Evolutionary conservation across 441 rosid species (phyloP).

Genomic region (Populus hybrid): DNA sequence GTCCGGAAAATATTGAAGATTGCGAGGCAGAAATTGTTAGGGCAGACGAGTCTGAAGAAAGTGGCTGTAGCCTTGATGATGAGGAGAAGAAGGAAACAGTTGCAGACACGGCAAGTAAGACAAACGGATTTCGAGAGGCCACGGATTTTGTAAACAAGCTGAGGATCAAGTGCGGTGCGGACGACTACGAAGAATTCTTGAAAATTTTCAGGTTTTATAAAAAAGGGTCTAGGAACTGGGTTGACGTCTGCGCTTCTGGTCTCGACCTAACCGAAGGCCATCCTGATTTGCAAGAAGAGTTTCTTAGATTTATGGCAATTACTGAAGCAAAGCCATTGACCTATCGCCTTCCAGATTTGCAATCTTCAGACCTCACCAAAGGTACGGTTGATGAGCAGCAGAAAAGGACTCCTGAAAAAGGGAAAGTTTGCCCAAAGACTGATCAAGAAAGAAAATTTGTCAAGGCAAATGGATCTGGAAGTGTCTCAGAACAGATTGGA

Average conservation of each 20-base stretch:
- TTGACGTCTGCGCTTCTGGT: not conserved
- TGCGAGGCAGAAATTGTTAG: not conserved
- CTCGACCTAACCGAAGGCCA: not conserved
- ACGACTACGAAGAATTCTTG: not conserved
- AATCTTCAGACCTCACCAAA: not conserved
- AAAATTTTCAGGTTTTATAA: not conserved
- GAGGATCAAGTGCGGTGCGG: not conserved
- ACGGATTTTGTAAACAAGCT: not conserved
- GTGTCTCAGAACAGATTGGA: not conserved
- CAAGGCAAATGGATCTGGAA: not conserved
- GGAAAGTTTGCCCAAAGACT: not conserved
- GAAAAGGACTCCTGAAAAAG: not conserved
- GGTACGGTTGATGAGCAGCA: not conserved
- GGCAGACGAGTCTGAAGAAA: not conserved
- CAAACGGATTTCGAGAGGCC: not conserved
- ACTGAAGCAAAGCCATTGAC: not conserved
- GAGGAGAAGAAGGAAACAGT: not conserved
- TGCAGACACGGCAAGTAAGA: not conserved
- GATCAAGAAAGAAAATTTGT: not conserved
- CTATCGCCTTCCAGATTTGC: not conserved
- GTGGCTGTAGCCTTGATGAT: not conserved
- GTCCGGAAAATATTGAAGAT: not conserved
- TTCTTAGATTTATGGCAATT: not conserved
- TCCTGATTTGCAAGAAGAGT: not conserved
- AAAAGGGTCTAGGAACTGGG: not conserved